Percentiles rank a stretch among this genome's conserved stretches.
These are phyloP conservation scores for Cryphonectria nitschkei DNA, from an alignment of 2,329 filamentous ascomycete species.

Conservation along the genomic window DNA sequence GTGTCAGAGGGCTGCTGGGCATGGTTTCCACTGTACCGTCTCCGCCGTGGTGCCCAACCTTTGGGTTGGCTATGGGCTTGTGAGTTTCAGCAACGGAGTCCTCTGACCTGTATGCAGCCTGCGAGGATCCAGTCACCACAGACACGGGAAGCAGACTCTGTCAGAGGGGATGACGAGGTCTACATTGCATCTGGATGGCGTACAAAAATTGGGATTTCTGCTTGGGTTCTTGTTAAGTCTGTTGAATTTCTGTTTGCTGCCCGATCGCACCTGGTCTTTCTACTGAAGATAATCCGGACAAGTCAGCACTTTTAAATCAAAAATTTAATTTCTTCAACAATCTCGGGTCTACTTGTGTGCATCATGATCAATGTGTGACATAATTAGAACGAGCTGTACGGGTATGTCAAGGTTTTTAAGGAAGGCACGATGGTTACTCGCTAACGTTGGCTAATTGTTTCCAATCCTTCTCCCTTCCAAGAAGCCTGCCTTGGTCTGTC, in stretches of 20 bases:
- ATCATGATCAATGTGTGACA: background rate
- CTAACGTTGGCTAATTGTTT: background rate
- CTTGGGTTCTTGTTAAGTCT: constrained; percentile 31
- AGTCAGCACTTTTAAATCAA: constrained; percentile 14
- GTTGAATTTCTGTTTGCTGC: constrained; percentile 27
- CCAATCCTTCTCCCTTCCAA: background rate
- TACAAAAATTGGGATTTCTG: constrained; percentile 41
- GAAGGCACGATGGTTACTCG: background rate
- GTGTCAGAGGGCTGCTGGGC: background rate
- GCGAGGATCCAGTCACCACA: constrained; percentile 43
- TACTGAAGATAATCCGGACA: constrained; percentile 13
- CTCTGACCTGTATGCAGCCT: constrained; percentile 52
- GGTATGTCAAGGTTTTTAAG: background rate
- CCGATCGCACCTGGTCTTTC: constrained; percentile 14
- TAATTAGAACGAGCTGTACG: background rate
- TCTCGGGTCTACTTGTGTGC: background rate
- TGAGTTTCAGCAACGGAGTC: constrained; percentile 44
- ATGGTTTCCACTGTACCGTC: background rate
- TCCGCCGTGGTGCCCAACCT: constrained; percentile 4
- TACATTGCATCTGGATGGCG: constrained; percentile 55
- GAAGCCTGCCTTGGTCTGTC: background rate
- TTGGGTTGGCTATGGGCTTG: constrained; percentile 27
- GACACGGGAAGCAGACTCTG: constrained; percentile 44
- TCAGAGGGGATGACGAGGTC: constrained; percentile 54
- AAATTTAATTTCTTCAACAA: background rate